phyloP scores from a whole-genome alignment of 2,329 filamentous ascomycete genomes.

The Cladosporium cucumerinum region DNA sequence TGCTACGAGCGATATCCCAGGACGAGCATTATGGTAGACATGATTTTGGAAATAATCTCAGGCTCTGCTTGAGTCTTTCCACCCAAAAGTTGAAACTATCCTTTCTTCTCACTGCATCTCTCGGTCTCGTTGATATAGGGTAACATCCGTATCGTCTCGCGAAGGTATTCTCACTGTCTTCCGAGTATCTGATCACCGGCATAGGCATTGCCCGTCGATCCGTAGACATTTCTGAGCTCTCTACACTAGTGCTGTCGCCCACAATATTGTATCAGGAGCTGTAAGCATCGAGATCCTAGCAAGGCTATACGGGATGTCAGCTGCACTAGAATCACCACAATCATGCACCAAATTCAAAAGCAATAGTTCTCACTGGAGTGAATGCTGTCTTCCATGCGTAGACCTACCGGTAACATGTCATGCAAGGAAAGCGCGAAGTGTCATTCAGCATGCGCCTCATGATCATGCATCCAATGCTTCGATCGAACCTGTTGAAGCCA shows the following conservation, averaged over 20 bases:
- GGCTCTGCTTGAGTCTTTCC: slow-evolving; percentile 15
- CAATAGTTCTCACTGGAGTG: too few relatives aligned
- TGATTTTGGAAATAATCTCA: slow-evolving; percentile 15
- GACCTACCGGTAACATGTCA: not conserved
- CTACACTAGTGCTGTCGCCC: not conserved
- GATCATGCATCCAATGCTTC: not conserved
- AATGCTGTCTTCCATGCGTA: not conserved
- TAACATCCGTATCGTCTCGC: not conserved
- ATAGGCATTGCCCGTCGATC: not conserved
- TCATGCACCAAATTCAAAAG: not conserved
- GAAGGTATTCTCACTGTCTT: not conserved
- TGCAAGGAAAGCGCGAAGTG: not conserved
- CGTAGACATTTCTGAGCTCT: not conserved
- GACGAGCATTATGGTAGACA: slow-evolving; percentile 17
- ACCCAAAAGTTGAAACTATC: slow-evolving; percentile 7
- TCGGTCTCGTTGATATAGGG: not conserved
- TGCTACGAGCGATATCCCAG: slow-evolving; percentile 16
- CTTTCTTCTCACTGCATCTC: not conserved
- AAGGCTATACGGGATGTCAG: not conserved
- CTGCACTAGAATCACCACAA: not conserved
- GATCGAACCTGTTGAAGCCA: not conserved
- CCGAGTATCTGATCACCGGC: not conserved
- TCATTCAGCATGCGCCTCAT: not conserved
- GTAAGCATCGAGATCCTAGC: not conserved
- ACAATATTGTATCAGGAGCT: not conserved